A percentile compares a stretch with the other conserved stretches of the same genome.
phyloP scores from a whole-genome alignment of 495 filamentous ascomycete species.

The Penicillium egyptiacum region DNA sequence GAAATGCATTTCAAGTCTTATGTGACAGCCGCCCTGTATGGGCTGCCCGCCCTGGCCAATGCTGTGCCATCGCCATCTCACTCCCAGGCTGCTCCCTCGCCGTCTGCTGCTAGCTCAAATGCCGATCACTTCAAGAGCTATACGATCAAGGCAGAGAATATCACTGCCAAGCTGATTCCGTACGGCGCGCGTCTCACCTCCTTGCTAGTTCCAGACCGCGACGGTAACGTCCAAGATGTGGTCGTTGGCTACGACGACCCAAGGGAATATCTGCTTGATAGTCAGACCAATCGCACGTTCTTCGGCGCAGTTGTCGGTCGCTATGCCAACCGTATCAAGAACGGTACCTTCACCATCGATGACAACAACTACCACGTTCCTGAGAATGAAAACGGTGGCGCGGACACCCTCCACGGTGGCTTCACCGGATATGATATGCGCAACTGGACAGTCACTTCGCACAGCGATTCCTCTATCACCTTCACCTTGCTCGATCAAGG shows the following conservation, averaged over 20 bases:
- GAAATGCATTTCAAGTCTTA: constrained; percentile 46
- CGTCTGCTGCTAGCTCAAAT: constrained; percentile 8
- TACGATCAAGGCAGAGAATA: constrained; percentile 68
- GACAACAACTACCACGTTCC: constrained; percentile 61
- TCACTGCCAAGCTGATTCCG: constrained; percentile 71
- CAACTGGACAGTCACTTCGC: constrained; percentile 73
- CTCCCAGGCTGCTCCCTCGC: constrained; percentile 11
- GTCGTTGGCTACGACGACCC: constrained; percentile 80
- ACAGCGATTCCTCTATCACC: constrained; percentile 67
- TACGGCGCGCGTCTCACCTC: constrained; percentile 79
- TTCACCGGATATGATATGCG: constrained; percentile 76
- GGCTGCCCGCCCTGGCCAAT: constrained; percentile 35
- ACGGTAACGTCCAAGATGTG: constrained; percentile 64
- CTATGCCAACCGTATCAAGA: constrained; percentile 87
- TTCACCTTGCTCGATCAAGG: constrained; percentile 77
- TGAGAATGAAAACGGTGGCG: constrained; percentile 69
- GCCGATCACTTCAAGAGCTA: constrained; percentile 58
- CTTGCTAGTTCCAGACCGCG: constrained; percentile 68
- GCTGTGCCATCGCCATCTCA: constrained; percentile 20
- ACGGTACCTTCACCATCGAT: constrained; percentile 74
- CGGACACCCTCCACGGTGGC: constrained; percentile 81
- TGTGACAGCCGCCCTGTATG: constrained; percentile 37
- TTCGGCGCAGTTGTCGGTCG: constrained; percentile 76
- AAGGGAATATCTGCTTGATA: constrained; percentile 64
- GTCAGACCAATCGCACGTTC: constrained; percentile 66